Percentiles rank a stretch among this genome's conserved stretches.
phyloP scores from a whole-genome alignment of 2,329 filamentous ascomycete genomes.

The Colletotrichum sp. region DNA sequence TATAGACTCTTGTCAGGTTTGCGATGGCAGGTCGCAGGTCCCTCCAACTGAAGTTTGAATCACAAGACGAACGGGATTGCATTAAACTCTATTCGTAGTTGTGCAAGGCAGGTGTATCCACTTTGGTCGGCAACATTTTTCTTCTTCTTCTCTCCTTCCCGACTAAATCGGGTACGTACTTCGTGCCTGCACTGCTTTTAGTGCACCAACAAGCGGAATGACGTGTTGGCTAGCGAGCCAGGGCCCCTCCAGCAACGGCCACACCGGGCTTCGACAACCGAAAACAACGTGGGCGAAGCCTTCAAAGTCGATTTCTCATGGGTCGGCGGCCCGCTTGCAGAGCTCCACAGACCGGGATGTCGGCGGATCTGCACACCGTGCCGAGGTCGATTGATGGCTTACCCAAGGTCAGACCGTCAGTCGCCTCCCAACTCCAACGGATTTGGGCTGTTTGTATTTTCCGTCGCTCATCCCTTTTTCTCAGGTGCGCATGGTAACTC shows the following conservation, averaged over 20 bases:
- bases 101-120: neutral
- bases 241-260: neutral
- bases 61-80: slow-evolving; percentile 2
- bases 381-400: slow-evolving; percentile 7
- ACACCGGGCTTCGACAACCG: neutral
- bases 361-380: slow-evolving; percentile 6
- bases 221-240: neutral
- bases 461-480: neutral
- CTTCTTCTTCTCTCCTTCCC: neutral
- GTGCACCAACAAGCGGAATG: neutral
- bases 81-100: neutral
- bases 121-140: neutral
- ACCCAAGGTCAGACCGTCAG: neutral
- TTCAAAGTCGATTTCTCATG: neutral
- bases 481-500: neutral
- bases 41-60: neutral
- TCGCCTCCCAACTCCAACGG: slow-evolving; percentile 14
- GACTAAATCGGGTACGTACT: neutral
- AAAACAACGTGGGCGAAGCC: neutral
- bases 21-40: slow-evolving; percentile 11
- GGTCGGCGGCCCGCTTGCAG: neutral
- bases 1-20: neutral
- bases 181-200: neutral
- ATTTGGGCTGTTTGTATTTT: neutral
- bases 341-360: neutral